Evolutionary conservation across 1,284 basidiomycete genomes (phyloP), one percentile per base, ranked within the genome.

Genomic region (Caloboletus inedulis): DNA sequence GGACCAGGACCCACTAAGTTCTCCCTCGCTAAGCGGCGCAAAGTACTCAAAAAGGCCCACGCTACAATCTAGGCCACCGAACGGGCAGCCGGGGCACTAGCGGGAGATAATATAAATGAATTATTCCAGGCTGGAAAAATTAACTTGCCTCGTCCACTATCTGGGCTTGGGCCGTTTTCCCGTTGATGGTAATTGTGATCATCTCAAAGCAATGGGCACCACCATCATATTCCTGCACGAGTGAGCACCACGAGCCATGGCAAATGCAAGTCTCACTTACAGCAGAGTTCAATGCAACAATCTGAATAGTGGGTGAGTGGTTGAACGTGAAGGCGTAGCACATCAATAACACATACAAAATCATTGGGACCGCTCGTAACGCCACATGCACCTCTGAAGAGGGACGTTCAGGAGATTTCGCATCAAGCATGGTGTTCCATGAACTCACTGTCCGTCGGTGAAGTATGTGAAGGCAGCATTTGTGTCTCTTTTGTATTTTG

Each of bases 151-250:
- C 68, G 65, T 87, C 85, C 27, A 69, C 71, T 51, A 88, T 77
- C 41, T 74, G 73, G 2, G 84, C 85, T 39, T 70, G 69, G 8
- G 74, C 65, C 1, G 76, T 73, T 69, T 79, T 81, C 40, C 82
- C 84, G 47, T 76, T 65, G 68, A 79, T 74, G 13, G 71, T 72
- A 57, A 87, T 81, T 40, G 79, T 79, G 58, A 87, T 76, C 48
- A 61, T 69, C 59, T 80, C 68, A 59, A 75, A 77, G 63, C 85
- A 87, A 57, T 79, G 69, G 12, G 72, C 60, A 34, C 76, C 77
- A 31, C 59, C 62, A 47, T 61, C 63, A 56, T 64, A 78, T 64
- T 77, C 65, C 70, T 76, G 46, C 27, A 41, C 8, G 25, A 34
- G 31, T 58, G 42, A 56, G 53, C 10, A 56, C 12, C 23, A 37